phyloP scores from a whole-genome alignment of 2,329 filamentous ascomycete species.

The Aspergillus eucalypticola region DNA sequence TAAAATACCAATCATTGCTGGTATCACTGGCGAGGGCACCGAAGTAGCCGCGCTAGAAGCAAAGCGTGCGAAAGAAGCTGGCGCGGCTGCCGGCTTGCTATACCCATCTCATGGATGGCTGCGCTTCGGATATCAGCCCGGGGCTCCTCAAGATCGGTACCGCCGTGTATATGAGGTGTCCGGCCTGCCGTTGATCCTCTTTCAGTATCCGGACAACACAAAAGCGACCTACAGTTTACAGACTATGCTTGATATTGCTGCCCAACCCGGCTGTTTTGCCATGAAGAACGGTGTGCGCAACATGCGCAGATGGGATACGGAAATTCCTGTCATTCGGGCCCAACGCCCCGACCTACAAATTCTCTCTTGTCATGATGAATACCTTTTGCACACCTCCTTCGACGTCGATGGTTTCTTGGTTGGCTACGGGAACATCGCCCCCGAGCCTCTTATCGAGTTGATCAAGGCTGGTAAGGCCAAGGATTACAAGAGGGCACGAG shows the following conservation, averaged over 20 bases:
- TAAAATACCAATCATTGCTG: too few relatives aligned
- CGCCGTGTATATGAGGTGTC: constrained; percentile 36
- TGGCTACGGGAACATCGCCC: too few relatives aligned
- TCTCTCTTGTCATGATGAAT: too few relatives aligned
- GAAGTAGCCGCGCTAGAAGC: too few relatives aligned
- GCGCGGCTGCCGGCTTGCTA: constrained; percentile 53
- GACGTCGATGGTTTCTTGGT: too few relatives aligned
- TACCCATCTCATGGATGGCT: constrained; percentile 58
- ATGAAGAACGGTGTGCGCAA: constrained; percentile 61
- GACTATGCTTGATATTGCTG: constrained; percentile 56
- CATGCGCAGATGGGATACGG: constrained; percentile 59
- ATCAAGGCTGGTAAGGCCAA: too few relatives aligned
- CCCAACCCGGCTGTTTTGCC: constrained; percentile 55
- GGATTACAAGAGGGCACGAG: constrained; percentile 48
- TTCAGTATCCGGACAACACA: too few relatives aligned
- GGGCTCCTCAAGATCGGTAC: constrained; percentile 56
- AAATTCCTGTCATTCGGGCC: constrained; percentile 55
- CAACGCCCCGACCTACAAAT: too few relatives aligned
- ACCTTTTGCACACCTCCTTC: too few relatives aligned
- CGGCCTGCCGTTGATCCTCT: too few relatives aligned
- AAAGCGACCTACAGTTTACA: constrained; percentile 35
- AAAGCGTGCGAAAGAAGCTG: constrained; percentile 35
- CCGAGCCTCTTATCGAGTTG: too few relatives aligned
- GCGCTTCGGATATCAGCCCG: constrained; percentile 56
- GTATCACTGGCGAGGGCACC: too few relatives aligned